phyloP scores from a whole-genome alignment of 1,284 basidiomycete genomes.

The Cryptococcus jaspeensis region DNA sequence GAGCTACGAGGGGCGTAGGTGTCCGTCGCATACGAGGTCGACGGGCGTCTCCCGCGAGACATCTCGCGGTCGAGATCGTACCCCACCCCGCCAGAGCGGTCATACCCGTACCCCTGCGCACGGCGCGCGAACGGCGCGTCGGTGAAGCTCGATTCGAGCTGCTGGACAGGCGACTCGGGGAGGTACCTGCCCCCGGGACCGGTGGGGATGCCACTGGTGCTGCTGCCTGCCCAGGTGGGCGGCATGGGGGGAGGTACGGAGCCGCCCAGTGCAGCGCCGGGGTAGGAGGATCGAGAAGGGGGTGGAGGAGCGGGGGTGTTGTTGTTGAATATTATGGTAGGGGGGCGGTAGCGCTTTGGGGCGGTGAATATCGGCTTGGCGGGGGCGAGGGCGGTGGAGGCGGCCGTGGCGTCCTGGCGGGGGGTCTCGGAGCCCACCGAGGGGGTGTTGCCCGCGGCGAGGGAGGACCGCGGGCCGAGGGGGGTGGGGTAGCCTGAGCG shows the following conservation, averaged over 20 bases:
- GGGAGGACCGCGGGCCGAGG: neutral
- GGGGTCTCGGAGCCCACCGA: neutral
- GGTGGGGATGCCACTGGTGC: too few relatives aligned
- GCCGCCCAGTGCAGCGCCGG: too few relatives aligned
- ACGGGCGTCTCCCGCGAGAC: neutral
- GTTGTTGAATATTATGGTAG: neutral
- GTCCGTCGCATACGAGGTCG: constrained; percentile 4
- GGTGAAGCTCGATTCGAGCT: constrained; percentile 30
- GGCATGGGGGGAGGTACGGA: too few relatives aligned
- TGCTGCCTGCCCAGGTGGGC: too few relatives aligned
- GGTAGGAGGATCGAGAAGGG: too few relatives aligned
- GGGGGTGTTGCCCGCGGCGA: neutral
- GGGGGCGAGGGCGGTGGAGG: neutral
- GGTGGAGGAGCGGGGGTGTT: neutral
- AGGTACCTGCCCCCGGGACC: too few relatives aligned
- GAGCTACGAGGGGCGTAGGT: constrained; percentile 24
- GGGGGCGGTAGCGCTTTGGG: too few relatives aligned
- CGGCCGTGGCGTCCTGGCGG: neutral
- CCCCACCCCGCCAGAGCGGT: too few relatives aligned
- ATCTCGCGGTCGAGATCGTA: constrained; percentile 4
- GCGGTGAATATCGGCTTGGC: too few relatives aligned
- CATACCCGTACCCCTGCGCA: neutral
- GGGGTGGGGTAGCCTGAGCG: neutral
- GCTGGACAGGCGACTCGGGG: constrained; percentile 17
- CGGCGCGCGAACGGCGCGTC: constrained; percentile 26